Evolutionary conservation across 2,329 filamentous ascomycete species (phyloP).

Genomic region (Nectriaceae sp.): DNA sequence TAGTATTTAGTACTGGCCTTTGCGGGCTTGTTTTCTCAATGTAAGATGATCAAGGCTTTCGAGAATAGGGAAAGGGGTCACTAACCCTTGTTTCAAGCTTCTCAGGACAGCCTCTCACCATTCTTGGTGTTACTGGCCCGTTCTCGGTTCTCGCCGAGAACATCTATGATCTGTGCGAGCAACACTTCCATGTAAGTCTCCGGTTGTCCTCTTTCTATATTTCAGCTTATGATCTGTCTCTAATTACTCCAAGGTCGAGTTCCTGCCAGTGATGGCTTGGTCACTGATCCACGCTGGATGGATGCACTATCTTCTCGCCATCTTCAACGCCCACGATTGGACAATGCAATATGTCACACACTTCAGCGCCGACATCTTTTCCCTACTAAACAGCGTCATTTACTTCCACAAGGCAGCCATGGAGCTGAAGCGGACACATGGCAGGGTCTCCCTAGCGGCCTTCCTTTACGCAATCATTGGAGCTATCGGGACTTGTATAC

Average conservation of each 20-base stretch:
- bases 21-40: too few relatives aligned
- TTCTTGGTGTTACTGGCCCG: conserved; percentile 64
- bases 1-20: too few relatives aligned
- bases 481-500: conserved; percentile 62
- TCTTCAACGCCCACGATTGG: conserved; percentile 70
- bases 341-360: conserved; percentile 71
- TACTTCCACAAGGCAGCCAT: conserved; percentile 70
- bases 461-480: conserved; percentile 68
- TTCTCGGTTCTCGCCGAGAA: conserved; percentile 69
- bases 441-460: conserved; percentile 57
- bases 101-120: conserved; percentile 65
- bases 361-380: conserved; percentile 68
- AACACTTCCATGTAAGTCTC: conserved; percentile 52
- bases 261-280: conserved; percentile 70
- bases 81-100: too few relatives aligned
- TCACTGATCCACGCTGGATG: conserved; percentile 65
- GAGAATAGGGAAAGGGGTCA: too few relatives aligned
- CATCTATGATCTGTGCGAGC: conserved; percentile 59
- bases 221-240: not conserved
- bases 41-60: too few relatives aligned
- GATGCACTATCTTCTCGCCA: conserved; percentile 65
- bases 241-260: conserved; percentile 58
- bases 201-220: not conserved
- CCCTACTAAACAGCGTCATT: conserved; percentile 66
- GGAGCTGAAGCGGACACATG: conserved; percentile 62